phyloP scores from a whole-genome alignment of 805 yeast genomes.

The Debaryomyces maramus region DNA sequence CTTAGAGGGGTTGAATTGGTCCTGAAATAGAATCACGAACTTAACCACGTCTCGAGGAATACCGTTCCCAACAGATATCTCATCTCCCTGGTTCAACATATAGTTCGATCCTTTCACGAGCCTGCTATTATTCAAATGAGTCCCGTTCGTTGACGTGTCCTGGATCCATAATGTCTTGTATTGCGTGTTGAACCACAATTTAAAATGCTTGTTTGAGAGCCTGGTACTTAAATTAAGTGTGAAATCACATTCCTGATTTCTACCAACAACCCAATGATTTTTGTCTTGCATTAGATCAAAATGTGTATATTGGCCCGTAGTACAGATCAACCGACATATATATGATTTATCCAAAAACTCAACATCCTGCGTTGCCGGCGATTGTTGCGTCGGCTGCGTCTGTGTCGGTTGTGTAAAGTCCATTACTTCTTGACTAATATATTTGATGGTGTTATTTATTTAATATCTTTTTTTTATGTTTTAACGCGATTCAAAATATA shows the following conservation, averaged over 20 bases:
- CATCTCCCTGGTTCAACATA: slow-evolving; percentile 88
- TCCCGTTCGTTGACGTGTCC: slow-evolving; percentile 90
- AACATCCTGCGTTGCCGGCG: slow-evolving; percentile 27
- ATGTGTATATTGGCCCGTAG: slow-evolving; percentile 53
- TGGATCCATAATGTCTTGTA: slow-evolving; percentile 59
- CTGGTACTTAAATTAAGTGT: slow-evolving; percentile 57
- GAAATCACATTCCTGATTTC: slow-evolving; percentile 67
- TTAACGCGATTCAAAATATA: slow-evolving; percentile 1
- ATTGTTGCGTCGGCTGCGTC: slow-evolving; percentile 41
- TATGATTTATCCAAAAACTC: slow-evolving; percentile 25
- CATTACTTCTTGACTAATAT: slow-evolving; percentile 10
- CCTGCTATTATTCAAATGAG: slow-evolving; percentile 74
- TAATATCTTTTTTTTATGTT: not conserved
- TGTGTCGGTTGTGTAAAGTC: slow-evolving; percentile 31
- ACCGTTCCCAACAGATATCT: slow-evolving; percentile 86
- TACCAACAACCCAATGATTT: slow-evolving; percentile 70
- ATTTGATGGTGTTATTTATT: not conserved
- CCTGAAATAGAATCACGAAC: slow-evolving; percentile 53
- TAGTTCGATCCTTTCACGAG: slow-evolving; percentile 77
- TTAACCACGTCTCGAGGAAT: slow-evolving; percentile 65
- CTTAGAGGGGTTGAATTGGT: slow-evolving; percentile 34
- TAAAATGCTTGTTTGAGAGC: slow-evolving; percentile 72
- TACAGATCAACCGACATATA: slow-evolving; percentile 60
- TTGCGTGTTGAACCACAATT: slow-evolving; percentile 63
- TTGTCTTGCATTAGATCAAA: slow-evolving; percentile 43